Evolutionary conservation across 371 early-diverging fungal species (phyloP).

Genomic region (Entomophthora muscae): DNA sequence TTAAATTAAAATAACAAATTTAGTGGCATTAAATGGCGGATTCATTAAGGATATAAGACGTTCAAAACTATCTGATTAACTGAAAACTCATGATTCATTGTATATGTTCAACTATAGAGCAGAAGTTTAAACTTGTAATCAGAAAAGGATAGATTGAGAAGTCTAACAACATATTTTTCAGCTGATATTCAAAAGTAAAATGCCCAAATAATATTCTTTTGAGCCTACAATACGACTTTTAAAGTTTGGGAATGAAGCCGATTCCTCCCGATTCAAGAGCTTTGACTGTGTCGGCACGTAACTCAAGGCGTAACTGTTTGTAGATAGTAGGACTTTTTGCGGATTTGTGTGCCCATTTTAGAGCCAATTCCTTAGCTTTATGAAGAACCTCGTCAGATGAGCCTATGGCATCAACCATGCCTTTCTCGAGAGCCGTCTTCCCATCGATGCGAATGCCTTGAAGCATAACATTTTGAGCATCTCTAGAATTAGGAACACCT

Average conservation of each 20-base stretch:
- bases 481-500: slow-evolving; percentile 15
- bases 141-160: too few species aligned
- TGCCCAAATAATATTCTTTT: too few species aligned
- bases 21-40: too few species aligned
- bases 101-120: too few species aligned
- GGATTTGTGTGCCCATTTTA: slow-evolving; percentile 32
- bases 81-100: too few species aligned
- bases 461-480: slow-evolving; percentile 42
- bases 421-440: slow-evolving; percentile 33
- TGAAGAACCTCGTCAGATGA: slow-evolving; percentile 20
- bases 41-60: too few species aligned
- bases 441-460: slow-evolving; percentile 45
- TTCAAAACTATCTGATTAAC: too few species aligned
- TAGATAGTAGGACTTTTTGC: slow-evolving; percentile 15
- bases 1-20: too few species aligned
- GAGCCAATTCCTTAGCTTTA: slow-evolving; percentile 29
- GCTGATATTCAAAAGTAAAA: too few species aligned
- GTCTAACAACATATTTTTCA: too few species aligned
- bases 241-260: slow-evolving; percentile 3
- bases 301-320: slow-evolving; percentile 16
- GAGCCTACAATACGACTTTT: too few species aligned
- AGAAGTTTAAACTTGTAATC: too few species aligned
- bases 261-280: slow-evolving; percentile 2
- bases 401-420: slow-evolving; percentile 40
- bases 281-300: slow-evolving; percentile 16